phyloP scores from a whole-genome alignment of 176 grass and related monocot species.

The Triticum timopheevii region DNA sequence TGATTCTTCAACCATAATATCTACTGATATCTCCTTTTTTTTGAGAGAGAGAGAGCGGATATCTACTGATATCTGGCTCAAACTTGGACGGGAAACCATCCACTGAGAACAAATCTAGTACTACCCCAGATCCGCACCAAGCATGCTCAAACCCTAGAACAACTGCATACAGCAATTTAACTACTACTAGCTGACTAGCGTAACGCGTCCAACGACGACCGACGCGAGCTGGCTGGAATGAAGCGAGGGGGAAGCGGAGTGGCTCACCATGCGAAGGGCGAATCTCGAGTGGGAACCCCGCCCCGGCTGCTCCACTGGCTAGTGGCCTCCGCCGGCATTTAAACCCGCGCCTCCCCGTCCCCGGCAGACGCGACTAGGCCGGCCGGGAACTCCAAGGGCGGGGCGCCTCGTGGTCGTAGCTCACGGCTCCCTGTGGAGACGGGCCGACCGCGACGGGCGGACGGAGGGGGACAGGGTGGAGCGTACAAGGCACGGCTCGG shows the following conservation, averaged over 20 bases:
- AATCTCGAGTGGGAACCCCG: neutral
- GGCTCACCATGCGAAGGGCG: neutral
- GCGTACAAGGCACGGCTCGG: constrained; percentile 23
- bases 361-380: neutral
- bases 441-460: neutral
- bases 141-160: neutral
- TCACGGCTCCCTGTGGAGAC: neutral
- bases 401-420: constrained; percentile 13
- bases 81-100: neutral
- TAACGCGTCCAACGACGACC: neutral
- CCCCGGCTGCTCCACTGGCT: neutral
- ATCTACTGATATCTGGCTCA: neutral
- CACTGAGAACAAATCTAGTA: too few relatives aligned
- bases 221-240: neutral
- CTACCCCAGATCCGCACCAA: neutral
- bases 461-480: neutral
- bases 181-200: neutral
- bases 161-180: neutral
- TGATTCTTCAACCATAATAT: too few relatives aligned
- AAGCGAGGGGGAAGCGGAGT: neutral
- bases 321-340: constrained; percentile 5
- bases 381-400: constrained; percentile 7
- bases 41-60: too few relatives aligned
- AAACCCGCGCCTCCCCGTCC: neutral
- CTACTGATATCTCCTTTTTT: too few relatives aligned